phyloP scores from a whole-genome alignment of 1,284 basidiomycete genomes.

The Rhodotorula sp. region DNA sequence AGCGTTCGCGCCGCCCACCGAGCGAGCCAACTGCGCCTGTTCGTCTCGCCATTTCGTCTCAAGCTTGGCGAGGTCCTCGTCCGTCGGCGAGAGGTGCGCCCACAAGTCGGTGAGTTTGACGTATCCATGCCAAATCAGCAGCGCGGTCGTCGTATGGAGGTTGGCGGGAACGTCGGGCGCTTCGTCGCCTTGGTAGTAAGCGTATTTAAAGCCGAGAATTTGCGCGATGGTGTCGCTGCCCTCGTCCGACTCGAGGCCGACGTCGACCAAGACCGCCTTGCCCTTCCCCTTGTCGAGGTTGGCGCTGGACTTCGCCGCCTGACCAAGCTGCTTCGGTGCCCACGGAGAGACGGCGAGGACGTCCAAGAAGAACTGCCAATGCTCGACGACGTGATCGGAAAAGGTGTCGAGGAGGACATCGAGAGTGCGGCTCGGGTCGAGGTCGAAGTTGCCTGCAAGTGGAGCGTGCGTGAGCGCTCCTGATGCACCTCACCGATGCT shows the following conservation, averaged over 20 bases:
- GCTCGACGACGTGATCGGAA: constrained; percentile 72
- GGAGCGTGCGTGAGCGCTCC: too few species aligned
- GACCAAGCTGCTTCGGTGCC: constrained; percentile 48
- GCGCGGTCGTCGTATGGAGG: constrained; percentile 77
- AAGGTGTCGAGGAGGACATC: constrained; percentile 93
- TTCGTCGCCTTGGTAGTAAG: constrained; percentile 69
- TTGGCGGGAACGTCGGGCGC: constrained; percentile 64
- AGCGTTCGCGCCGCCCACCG: constrained; percentile 65
- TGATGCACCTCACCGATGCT: not conserved
- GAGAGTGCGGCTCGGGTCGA: constrained; percentile 89
- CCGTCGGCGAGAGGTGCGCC: constrained; percentile 73
- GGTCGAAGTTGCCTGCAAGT: constrained; percentile 77
- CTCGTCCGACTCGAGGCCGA: constrained; percentile 49
- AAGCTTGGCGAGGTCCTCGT: constrained; percentile 65
- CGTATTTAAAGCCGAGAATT: constrained; percentile 93
- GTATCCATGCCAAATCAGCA: constrained; percentile 84
- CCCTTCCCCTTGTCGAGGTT: constrained; percentile 42
- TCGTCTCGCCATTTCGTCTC: constrained; percentile 61
- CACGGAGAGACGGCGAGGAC: constrained; percentile 82
- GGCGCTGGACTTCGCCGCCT: not conserved
- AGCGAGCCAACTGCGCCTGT: constrained; percentile 61
- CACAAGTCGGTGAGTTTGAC: constrained; percentile 81
- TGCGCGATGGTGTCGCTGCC: constrained; percentile 73
- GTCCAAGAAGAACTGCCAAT: constrained; percentile 88
- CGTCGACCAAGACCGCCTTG: constrained; percentile 39